Conservation (phyloP, 495 filamentous ascomycete genomes). For the Penicillium pancosmium region DNA sequence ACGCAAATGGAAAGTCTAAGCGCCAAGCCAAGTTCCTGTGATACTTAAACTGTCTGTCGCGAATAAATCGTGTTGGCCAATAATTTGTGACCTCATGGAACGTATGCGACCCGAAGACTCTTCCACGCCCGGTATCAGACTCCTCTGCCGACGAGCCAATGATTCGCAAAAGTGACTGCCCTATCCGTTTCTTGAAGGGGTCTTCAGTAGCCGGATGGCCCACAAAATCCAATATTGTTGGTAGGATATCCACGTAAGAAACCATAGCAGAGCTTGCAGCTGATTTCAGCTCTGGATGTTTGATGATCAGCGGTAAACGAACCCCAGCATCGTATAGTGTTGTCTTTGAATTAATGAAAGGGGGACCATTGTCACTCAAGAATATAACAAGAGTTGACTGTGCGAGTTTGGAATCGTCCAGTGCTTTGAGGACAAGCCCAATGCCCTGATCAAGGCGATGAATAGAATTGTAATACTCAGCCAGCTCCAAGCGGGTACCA, state of each 20-base stretch:
- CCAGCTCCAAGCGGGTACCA: conserved; percentile 35
- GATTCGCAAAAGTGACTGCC: conserved; percentile 40
- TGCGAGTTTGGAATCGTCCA: conserved; percentile 26
- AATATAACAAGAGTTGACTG: conserved; percentile 44
- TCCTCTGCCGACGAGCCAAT: conserved; percentile 16
- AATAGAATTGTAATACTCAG: conserved; percentile 43
- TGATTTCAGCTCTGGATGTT: conserved; percentile 13
- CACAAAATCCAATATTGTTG: conserved; percentile 41
- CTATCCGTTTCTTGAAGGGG: conserved; percentile 12
- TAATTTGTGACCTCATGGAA: conserved; percentile 51
- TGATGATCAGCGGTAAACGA: conserved; percentile 39
- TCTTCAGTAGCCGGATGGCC: conserved; percentile 11
- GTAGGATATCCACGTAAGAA: conserved; percentile 45
- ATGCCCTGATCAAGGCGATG: conserved; percentile 40
- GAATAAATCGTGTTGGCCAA: conserved; percentile 44
- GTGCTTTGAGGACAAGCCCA: conserved; percentile 36
- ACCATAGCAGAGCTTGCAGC: conserved; percentile 43
- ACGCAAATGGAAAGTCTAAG: conserved; percentile 47
- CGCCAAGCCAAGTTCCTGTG: conserved; percentile 46
- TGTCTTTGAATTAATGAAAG: conserved; percentile 50
- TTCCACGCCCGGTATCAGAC: conserved; percentile 19
- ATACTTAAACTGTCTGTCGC: conserved; percentile 42
- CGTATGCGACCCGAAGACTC: conserved; percentile 48
- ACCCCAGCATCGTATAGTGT: conserved; percentile 47
- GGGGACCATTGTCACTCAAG: conserved; percentile 46